A percentile compares a stretch with the other conserved stretches of the same genome.
phyloP scores from a whole-genome alignment of 2,329 filamentous ascomycete genomes.

The Rachicladosporium sp. region DNA sequence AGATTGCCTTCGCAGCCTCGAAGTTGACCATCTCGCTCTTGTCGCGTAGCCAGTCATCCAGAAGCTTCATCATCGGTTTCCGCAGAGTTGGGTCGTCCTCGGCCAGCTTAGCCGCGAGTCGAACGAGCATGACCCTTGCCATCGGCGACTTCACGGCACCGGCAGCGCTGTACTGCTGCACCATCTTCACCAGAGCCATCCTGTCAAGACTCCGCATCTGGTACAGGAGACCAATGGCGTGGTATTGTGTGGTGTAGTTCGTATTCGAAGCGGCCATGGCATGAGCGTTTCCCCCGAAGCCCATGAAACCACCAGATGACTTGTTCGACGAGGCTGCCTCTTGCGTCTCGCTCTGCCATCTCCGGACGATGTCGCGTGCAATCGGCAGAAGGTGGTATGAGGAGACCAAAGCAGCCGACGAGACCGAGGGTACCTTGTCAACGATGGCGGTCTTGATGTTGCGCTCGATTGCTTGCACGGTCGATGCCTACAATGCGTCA shows the following conservation, averaged over 20 bases:
- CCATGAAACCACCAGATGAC: conserved; percentile 79
- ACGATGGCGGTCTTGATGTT: conserved; percentile 99
- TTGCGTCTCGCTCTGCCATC: conserved; percentile 98
- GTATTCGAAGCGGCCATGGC: conserved; percentile 64
- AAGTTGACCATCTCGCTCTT: conserved; percentile 99
- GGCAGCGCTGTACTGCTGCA: conserved; percentile 91
- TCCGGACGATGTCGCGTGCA: conserved; percentile 83
- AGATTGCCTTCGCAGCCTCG: conserved; percentile 95
- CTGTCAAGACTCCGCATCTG: conserved; percentile 96
- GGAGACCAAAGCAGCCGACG: conserved; percentile 88
- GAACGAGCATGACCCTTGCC: conserved; percentile 81
- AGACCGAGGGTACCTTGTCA: conserved; percentile 95
- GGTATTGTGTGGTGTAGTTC: conserved; percentile 96
- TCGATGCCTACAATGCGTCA: conserved; percentile 59
- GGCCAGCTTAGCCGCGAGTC: conserved; percentile 82
- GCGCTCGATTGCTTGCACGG: conserved; percentile 93
- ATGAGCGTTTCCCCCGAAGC: conserved; percentile 66
- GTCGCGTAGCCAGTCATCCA: conserved; percentile 92
- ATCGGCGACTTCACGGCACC: conserved; percentile 92
- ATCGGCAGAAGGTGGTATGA: conserved; percentile 96
- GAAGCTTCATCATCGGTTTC: conserved; percentile 91
- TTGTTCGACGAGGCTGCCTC: conserved; percentile 87
- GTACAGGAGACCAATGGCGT: conserved; percentile 92
- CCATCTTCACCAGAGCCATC: conserved; percentile 99
- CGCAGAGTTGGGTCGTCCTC: conserved; percentile 82